A percentile compares a stretch with the other conserved stretches of the same genome.
Evolutionary conservation across 2,329 filamentous ascomycete genomes (phyloP).

Genomic region (Fusarium newnesense): DNA sequence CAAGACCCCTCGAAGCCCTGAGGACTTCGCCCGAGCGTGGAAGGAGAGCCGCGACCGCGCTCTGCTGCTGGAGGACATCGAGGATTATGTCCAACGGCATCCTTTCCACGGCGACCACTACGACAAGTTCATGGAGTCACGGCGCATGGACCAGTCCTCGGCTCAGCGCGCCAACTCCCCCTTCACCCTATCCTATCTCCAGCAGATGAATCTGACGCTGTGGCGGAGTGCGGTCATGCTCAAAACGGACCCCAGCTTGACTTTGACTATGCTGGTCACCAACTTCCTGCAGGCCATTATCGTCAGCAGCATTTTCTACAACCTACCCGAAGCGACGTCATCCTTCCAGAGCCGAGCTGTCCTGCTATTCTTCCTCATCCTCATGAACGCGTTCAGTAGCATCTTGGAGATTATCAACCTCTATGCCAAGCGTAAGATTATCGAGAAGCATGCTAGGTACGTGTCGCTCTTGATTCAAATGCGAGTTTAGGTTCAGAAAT

Average conservation of each 20-base stretch:
- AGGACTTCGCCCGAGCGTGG: slow-evolving; percentile 52
- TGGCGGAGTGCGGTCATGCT: slow-evolving; percentile 35
- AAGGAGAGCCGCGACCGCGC: slow-evolving; percentile 40
- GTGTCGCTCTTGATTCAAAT: too few relatives aligned
- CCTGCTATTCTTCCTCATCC: slow-evolving; percentile 33
- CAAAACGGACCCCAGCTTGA: slow-evolving; percentile 35
- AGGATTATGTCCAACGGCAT: slow-evolving; percentile 43
- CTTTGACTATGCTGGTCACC: slow-evolving; percentile 28
- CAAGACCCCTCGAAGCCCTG: slow-evolving; percentile 48
- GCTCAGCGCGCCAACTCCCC: slow-evolving; percentile 34
- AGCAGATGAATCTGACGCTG: slow-evolving; percentile 30
- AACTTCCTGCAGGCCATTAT: slow-evolving; percentile 37
- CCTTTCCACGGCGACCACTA: slow-evolving; percentile 43
- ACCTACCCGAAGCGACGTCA: slow-evolving; percentile 9
- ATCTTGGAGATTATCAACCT: slow-evolving; percentile 40
- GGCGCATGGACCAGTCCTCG: slow-evolving; percentile 39
- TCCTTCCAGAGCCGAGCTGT: slow-evolving; percentile 18
- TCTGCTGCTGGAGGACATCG: slow-evolving; percentile 44
- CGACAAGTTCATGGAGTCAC: slow-evolving; percentile 36
- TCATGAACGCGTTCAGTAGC: slow-evolving; percentile 38
- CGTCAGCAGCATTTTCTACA: slow-evolving; percentile 37
- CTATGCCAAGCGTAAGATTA: slow-evolving; percentile 45
- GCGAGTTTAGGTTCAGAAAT: too few relatives aligned
- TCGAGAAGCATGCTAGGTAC: slow-evolving; percentile 49
- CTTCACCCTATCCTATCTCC: slow-evolving; percentile 31